Evolutionary conservation across 2,329 filamentous ascomycete genomes (phyloP).

Genomic region (Colletotrichum sp.): DNA sequence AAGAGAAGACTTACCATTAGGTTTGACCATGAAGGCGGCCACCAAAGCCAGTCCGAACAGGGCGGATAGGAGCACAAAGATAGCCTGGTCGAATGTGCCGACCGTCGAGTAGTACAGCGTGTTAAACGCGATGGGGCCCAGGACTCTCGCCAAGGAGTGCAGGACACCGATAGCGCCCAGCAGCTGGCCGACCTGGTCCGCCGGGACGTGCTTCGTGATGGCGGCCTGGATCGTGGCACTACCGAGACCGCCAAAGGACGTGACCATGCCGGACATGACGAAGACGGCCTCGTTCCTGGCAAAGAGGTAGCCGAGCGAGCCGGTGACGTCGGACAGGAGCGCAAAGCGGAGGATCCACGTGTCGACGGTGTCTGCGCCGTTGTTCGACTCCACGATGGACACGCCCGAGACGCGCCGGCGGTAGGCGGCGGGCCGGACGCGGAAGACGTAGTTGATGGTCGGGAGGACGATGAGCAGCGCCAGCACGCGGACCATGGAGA

Average conservation of each 20-base stretch:
- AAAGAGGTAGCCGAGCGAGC: slow-evolving; percentile 77
- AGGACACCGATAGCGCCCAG: slow-evolving; percentile 86
- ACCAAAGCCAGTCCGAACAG: slow-evolving; percentile 72
- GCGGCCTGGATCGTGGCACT: slow-evolving; percentile 84
- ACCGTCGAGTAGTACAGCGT: slow-evolving; percentile 86
- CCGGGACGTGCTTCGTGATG: slow-evolving; percentile 89
- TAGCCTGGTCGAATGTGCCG: slow-evolving; percentile 76
- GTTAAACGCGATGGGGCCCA: slow-evolving; percentile 85
- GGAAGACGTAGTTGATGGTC: slow-evolving; percentile 76
- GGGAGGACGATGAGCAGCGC: slow-evolving; percentile 80
- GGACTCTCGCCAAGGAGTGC: slow-evolving; percentile 79
- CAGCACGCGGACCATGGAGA: slow-evolving; percentile 78
- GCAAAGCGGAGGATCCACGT: slow-evolving; percentile 77
- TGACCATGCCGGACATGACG: slow-evolving; percentile 72
- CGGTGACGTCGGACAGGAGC: slow-evolving; percentile 77
- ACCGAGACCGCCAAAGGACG: slow-evolving; percentile 82
- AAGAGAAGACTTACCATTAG: slow-evolving; percentile 65
- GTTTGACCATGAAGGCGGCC: slow-evolving; percentile 73
- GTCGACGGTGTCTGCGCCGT: slow-evolving; percentile 80
- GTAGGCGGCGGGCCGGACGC: slow-evolving; percentile 55
- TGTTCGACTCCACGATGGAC: slow-evolving; percentile 51
- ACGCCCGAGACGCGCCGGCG: slow-evolving; percentile 42
- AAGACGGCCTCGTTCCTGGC: slow-evolving; percentile 69
- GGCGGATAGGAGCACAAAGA: slow-evolving; percentile 76
- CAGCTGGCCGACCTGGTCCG: slow-evolving; percentile 82